Evolutionary conservation across 2,329 filamentous ascomycete genomes (phyloP), one percentile per base, ranked within the genome.

Genomic region (Claviceps sp.): DNA sequence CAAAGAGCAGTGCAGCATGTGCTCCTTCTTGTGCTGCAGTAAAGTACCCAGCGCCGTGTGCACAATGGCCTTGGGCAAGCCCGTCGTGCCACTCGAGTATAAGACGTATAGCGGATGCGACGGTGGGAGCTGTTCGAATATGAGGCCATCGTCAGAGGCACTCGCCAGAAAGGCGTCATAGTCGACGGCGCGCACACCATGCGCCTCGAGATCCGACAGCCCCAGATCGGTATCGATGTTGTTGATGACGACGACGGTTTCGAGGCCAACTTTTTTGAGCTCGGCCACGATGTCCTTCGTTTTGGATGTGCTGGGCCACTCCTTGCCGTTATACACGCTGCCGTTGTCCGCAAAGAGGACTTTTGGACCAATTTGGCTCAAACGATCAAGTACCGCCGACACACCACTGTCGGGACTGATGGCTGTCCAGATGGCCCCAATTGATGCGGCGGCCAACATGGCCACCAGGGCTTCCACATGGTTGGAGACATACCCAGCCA

Each of bases 21-120:
- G 90, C 65, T 97, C 93, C 65, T 98, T 98, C 70, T 97, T 97
- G 72, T 97, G 93, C 66, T 97, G 91, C 49, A 97, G 77, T 6
- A 98, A 73, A 0, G 91, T 96, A 6, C 93, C 93, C 13, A 93
- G 77, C 0, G 89, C 84, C 0, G 89, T 91, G 66, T 98, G 93
- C 1, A 96, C 85, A 58, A 98, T 97, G 58, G 90, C 91, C 67
- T 97, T 97, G 6, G 93, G 91, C 17, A 82, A 71, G 14, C 80
- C 80, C 0, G 93, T 97, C 0, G 93, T 98, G 22, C 93, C 93
- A 46, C 85, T 91, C 1, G 87, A 94, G 68, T 95, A 98, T 38
- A 97, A 77, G 46, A 98, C 89, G 63, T 96, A 97, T 3, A 96
- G 81, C 0, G 91, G 91, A 58, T 95, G 89, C 19, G 91, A 87